Evolutionary conservation across 441 rosid species (phyloP).

Genomic region (Pelargonium citronellum): DNA sequence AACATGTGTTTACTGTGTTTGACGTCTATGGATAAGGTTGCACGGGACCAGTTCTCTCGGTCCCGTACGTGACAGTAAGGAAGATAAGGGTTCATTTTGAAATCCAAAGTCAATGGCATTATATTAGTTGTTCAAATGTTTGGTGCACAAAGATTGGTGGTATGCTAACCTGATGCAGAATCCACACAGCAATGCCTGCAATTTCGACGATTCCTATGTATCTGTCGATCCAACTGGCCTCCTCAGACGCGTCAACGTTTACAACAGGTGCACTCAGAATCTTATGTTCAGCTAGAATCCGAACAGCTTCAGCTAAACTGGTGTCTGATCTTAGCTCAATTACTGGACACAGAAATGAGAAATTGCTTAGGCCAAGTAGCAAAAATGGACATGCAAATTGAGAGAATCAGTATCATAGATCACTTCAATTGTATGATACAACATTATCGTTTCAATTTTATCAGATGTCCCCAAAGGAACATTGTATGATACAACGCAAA

Average conservation of each 20-base stretch:
- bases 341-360: constrained; percentile 30
- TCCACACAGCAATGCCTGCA: constrained; percentile 95
- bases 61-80: too few species aligned
- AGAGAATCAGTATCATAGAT: not conserved
- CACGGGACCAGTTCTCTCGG: too few species aligned
- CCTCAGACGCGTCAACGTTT: constrained; percentile 71
- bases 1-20: too few species aligned
- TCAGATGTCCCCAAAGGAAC: too few species aligned
- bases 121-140: too few species aligned
- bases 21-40: too few species aligned
- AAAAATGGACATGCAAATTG: not conserved
- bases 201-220: constrained; percentile 90
- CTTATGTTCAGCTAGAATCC: constrained; percentile 55
- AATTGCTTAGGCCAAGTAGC: not conserved
- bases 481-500: too few species aligned
- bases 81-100: too few species aligned
- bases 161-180: constrained; percentile 70
- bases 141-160: too few species aligned
- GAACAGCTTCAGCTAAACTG: constrained; percentile 82
- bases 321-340: constrained; percentile 79
- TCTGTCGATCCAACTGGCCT: constrained; percentile 87
- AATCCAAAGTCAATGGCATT: too few species aligned
- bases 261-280: constrained; percentile 84
- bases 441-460: too few species aligned
- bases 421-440: too few species aligned